Base-by-base conservation (phyloP, 768 basidiomycete species). In the Lactifluus rugatus region DNA sequence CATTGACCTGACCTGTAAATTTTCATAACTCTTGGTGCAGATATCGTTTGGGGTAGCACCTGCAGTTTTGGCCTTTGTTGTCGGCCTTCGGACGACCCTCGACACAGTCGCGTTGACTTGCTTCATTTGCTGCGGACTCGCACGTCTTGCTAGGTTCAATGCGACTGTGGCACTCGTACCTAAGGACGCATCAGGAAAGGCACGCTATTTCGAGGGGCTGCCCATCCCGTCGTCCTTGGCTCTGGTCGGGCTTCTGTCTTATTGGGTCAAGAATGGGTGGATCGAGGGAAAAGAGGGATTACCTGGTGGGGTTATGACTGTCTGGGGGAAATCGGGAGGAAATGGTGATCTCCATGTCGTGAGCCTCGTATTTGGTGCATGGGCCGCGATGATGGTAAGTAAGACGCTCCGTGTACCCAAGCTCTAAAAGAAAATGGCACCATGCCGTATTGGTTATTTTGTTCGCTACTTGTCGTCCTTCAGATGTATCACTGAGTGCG, bases 31-130 rank as follows among this genome's bases (percentile, higher is more conserved):
- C 48, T 41, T 25, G 9, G 16, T 25, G 28, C 66, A 96, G 93
- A 88, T 99, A 61, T 98, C 96, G 2, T 99, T 99, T 68, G 96
- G 96, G 52, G 93, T 98, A 52, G 94, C 96, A 0, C 96, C 96
- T 3, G 86, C 94, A n/a, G 77, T 98, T 45, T 74, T 96, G 34
- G 91, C 87, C 8, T 99, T 96, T 70, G 83, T 82, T 49, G 79
- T 97, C 54, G 96, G 96, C 54, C 81, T 98, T 56, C 82, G 90
- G 61, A 95, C 93, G 11, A 86, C 88, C 61, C 82, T 96, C 58
- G 96, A 99, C 75, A 89, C 87, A 2, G 79, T 94, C 63, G 75
- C 84, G 59, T 78, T 99, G 46, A 84, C 93, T 14, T 81, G 82
- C 52, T 99, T 97, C 71, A 92, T 96, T 65, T 97, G 95, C 68